Conservation (phyloP, 192 early-diverging fungal genomes). For the Thamnidium elegans region DNA sequence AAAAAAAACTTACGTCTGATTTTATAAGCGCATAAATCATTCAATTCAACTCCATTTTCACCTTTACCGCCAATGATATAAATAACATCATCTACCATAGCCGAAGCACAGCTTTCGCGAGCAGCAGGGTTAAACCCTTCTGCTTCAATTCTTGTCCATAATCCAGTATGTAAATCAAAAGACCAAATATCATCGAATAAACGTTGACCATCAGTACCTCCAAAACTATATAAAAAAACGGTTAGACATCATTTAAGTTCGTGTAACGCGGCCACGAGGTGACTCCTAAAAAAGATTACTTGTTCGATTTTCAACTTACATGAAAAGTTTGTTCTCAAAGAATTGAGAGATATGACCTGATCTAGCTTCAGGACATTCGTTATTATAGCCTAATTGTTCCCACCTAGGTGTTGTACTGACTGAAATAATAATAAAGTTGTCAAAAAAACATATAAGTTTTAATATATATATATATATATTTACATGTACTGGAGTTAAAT, state of each 20-base stretch:
- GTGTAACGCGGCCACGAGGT: conserved; percentile 12
- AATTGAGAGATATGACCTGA: conserved; percentile 29
- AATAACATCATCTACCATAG: conserved; percentile 46
- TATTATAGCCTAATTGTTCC: conserved; percentile 23
- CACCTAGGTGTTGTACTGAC: conserved; percentile 17
- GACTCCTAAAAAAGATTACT: background rate
- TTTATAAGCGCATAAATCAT: conserved; percentile 51
- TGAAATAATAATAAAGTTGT: background rate
- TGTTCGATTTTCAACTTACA: conserved; percentile 13
- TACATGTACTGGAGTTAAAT: conserved; percentile 49
- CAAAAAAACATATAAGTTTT: background rate
- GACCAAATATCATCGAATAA: conserved; percentile 58
- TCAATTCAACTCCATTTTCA: conserved; percentile 42
- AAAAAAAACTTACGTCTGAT: conserved; percentile 41
- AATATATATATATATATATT: conserved; percentile 13
- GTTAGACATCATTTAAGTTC: background rate
- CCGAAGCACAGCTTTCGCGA: conserved; percentile 40
- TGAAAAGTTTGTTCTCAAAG: conserved; percentile 29
- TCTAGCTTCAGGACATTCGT: conserved; percentile 31
- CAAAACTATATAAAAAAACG: conserved; percentile 39
- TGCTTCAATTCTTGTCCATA: conserved; percentile 44
- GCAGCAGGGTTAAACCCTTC: conserved; percentile 45
- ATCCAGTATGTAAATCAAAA: conserved; percentile 44
- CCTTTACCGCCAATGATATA: conserved; percentile 55
- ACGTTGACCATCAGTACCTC: conserved; percentile 51